A percentile compares a stretch with the other conserved stretches of the same genome.
Evolutionary conservation across 148 eudicot species (phyloP).

Genomic region (Cornus controversa): DNA sequence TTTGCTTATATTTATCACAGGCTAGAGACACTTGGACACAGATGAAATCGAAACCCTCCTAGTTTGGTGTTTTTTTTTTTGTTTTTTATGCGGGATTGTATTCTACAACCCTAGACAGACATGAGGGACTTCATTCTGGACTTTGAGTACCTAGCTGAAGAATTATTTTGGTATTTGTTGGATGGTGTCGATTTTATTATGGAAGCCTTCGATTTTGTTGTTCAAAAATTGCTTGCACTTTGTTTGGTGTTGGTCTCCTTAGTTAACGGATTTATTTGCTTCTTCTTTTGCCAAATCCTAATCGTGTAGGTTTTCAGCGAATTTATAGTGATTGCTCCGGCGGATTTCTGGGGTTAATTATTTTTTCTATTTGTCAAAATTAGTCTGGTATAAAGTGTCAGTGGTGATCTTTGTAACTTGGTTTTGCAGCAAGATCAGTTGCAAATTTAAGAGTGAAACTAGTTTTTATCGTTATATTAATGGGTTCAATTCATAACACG

Average conservation of each 20-base stretch:
- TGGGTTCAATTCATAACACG: conserved; percentile 42
- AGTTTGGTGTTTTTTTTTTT: not conserved
- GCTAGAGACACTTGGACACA: too few relatives aligned
- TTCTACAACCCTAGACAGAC: not conserved
- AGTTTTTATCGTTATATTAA: conserved; percentile 4
- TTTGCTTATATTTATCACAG: too few relatives aligned
- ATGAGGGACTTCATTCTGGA: conserved; percentile 27
- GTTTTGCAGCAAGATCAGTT: not conserved
- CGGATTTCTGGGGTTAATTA: not conserved
- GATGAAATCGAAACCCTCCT: too few relatives aligned
- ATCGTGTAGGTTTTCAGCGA: conserved; percentile 14
- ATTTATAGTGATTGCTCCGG: not conserved
- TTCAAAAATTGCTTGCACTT: conserved; percentile 20
- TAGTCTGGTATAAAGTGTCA: not conserved
- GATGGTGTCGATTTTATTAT: conserved; percentile 22
- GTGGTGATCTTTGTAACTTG: not conserved
- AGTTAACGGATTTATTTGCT: conserved; percentile 15
- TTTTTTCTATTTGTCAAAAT: not conserved
- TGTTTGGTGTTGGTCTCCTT: conserved; percentile 16
- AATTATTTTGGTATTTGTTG: conserved; percentile 23
- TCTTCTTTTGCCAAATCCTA: conserved; percentile 25
- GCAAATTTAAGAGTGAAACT: not conserved
- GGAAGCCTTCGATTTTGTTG: conserved; percentile 19
- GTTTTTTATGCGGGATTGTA: not conserved
- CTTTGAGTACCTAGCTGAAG: conserved; percentile 32